Base-by-base conservation (phyloP, 176 grass and related monocot genomes). In the Oryza rufipogon region DNA sequence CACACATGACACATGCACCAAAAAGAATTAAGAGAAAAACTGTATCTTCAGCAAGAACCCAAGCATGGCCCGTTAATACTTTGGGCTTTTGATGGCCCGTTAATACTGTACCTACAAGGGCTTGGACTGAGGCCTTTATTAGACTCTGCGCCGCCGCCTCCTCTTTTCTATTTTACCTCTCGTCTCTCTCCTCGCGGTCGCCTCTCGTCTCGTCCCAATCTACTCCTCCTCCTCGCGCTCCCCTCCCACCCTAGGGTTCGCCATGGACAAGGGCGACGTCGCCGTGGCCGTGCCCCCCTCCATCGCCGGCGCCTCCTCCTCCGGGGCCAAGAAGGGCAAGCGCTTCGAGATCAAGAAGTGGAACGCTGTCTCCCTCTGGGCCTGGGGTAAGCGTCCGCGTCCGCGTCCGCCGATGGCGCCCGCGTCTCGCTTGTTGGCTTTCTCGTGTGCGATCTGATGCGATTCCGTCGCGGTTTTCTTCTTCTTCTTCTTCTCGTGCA, bases 261-360 rank as follows among this genome's bases (percentile, higher is more conserved):
- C 33, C 33, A 92, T 85, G 88, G 88, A 90, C 84, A 73, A 86
- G 77, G 77, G 77, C 64, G 89, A 84, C 73, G 93, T 85, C 32
- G 91, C 86, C 41, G 83, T 87, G 64, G 75, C 73, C 73, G 74
- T 45, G 19, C 25, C 80, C 16, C 81, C 86, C 25, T 67, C 91
- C 23, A 58, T 60, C 17, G n/a, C 90, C 68, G 67, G 78, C 47
- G 25, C 82, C 54, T 28, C 71, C 36, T 44, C 88, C 17, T 56
- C 79, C 39, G 75, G 2, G 2, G 81, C 66, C 3, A 99, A 91
- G 89, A 96, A 94, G 80, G 68, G 36, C 15, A 99, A 96, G 93
- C 90, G 89, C 71, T 95, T 99, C 83, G 96, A 99, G 84, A 92
- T 99, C 68, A 99, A 99, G 78, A 99, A 99, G 91, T 99, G 96